Evolutionary conservation across 1,284 basidiomycete species (phyloP), one percentile per base, ranked within the genome.

Genomic region (Lignosus rhinocerotis): DNA sequence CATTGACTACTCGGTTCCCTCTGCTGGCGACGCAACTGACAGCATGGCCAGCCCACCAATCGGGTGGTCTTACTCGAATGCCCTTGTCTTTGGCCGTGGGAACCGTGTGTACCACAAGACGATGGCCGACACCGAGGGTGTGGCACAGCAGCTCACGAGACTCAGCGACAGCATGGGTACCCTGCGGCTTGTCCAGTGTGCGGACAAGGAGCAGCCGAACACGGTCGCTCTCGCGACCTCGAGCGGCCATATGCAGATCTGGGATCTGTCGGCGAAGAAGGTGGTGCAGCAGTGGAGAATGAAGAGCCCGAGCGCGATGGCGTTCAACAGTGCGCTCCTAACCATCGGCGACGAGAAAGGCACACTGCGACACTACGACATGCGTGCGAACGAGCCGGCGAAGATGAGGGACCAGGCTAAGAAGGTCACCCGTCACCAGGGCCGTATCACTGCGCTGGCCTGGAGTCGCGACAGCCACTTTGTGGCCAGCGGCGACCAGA

Each of bases 351-450:
- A 77, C 3, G 63, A 70, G 47, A 79, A 80, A 53, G 84, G 84
- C 11, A 72, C 75, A 10, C 79, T 86, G 34, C 72, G 79, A 21
- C 78, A 82, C 62, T 85, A 78, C 64, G 83, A 86, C 63, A 82
- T 78, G 16, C 72, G 83, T 12, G 72, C 80, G 16, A 71, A 70
- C 19, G 69, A 70, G 17, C 70, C 76, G 3, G 68, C 71, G 16
- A 82, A 82, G 72, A 77, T 82, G 76, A 82, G 79, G 68, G 81
- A 81, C 60, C 78, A 80, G 62, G 73, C 74, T n/a, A 74, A 75
- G 56, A 79, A 78, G 61, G 72, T 80, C 32, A 81, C 78, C 16
- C 69, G 82, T 14, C 83, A 86, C 65, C 79, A 83, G 68, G 72
- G 76, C 5, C 67, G 70, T 34, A 80, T 86, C 45, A 74, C 75